phyloP scores from a whole-genome alignment of 768 basidiomycete species.

The Suillus clintonianus region DNA sequence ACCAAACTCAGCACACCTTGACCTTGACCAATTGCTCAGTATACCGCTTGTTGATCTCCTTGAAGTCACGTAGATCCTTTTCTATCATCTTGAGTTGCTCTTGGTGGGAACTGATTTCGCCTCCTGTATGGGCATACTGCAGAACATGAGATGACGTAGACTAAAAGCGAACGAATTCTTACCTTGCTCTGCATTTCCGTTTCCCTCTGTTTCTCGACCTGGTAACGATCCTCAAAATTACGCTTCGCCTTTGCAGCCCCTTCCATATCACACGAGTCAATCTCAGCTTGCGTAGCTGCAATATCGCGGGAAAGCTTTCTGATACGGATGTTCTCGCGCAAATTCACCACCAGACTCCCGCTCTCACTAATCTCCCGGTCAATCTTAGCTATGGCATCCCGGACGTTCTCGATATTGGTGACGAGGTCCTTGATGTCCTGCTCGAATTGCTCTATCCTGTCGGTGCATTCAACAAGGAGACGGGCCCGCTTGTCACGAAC shows the following conservation, averaged over 20 bases:
- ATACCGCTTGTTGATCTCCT: conserved; percentile 82
- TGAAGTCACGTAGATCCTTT: conserved; percentile 80
- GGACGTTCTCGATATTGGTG: conserved; percentile 41
- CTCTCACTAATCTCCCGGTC: conserved; percentile 81
- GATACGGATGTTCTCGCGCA: conserved; percentile 83
- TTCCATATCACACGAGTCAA: conserved; percentile 80
- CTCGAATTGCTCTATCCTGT: conserved; percentile 51
- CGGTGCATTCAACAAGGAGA: conserved; percentile 58
- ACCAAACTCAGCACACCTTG: conserved; percentile 57
- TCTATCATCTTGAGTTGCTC: conserved; percentile 67
- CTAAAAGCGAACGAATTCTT: conserved; percentile 17
- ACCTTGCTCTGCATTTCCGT: conserved; percentile 71
- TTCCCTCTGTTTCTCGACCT: conserved; percentile 70
- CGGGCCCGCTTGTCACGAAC: conserved; percentile 66
- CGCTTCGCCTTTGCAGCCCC: conserved; percentile 81
- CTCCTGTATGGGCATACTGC: conserved; percentile 79
- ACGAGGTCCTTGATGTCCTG: conserved; percentile 44
- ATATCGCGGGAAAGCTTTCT: conserved; percentile 71
- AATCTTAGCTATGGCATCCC: conserved; percentile 52
- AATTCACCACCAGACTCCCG: conserved; percentile 64
- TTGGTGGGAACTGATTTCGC: conserved; percentile 76
- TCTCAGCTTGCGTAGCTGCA: conserved; percentile 62
- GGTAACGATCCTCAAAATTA: conserved; percentile 83
- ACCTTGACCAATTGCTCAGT: conserved; percentile 92
- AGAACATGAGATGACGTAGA: neutral